Evolutionary conservation across 441 rosid genomes (phyloP).

Genomic region (Pelargonium australe): DNA sequence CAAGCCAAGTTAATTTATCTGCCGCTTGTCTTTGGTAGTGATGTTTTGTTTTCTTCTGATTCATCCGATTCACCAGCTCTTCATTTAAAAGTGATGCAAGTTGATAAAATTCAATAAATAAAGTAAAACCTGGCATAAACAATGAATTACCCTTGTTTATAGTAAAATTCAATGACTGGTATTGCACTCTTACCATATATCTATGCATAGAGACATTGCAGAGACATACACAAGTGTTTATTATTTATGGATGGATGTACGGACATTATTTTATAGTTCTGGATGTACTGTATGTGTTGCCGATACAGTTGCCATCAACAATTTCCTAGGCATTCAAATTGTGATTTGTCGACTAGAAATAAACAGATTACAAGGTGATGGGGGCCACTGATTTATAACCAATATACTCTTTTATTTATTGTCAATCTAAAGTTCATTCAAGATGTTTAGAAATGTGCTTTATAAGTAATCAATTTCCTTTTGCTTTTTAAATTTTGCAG

Average conservation of each 20-base stretch:
- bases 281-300: not conserved
- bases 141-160: not conserved
- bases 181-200: not conserved
- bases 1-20: not conserved
- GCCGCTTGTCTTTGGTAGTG: not conserved
- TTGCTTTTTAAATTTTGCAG: not conserved
- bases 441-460: not conserved
- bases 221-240: not conserved
- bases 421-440: not conserved
- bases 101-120: not conserved
- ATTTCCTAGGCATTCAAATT: not conserved
- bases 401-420: not conserved
- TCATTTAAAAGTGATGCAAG: not conserved
- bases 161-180: not conserved
- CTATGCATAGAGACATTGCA: not conserved
- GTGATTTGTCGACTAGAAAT: not conserved
- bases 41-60: not conserved
- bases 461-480: not conserved
- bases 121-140: not conserved
- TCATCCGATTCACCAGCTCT: not conserved
- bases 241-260: not conserved
- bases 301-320: not conserved
- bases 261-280: not conserved
- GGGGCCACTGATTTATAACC: not conserved
- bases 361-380: not conserved